phyloP scores from a whole-genome alignment of 2,329 filamentous ascomycete species.

The Xylariaceae sp. region DNA sequence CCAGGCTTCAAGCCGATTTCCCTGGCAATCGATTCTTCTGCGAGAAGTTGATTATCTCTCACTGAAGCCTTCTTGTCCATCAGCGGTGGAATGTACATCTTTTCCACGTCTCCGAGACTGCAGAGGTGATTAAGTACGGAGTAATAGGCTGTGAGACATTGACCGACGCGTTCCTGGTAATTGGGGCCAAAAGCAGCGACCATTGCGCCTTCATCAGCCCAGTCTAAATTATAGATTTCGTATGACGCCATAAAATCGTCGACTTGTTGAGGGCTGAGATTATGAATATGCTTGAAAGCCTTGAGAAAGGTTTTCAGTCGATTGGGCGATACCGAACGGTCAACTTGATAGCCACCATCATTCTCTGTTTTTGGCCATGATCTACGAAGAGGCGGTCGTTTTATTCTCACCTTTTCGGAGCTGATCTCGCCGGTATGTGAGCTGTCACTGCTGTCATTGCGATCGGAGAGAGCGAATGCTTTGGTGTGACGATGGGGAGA shows the following conservation, averaged over 20 bases:
- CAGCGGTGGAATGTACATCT: slow-evolving; percentile 62
- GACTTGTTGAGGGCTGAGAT: slow-evolving; percentile 56
- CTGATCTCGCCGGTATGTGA: slow-evolving; percentile 44
- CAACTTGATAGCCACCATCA: slow-evolving; percentile 37
- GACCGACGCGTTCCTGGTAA: slow-evolving; percentile 57
- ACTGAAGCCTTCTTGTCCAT: slow-evolving; percentile 57
- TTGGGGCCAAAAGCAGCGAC: slow-evolving; percentile 52
- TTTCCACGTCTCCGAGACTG: slow-evolving; percentile 61
- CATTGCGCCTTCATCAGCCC: slow-evolving; percentile 57
- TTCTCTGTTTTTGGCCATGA: slow-evolving; percentile 11
- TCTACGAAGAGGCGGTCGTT: slow-evolving; percentile 16
- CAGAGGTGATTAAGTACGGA: slow-evolving; percentile 61
- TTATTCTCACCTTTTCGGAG: slow-evolving; percentile 40
- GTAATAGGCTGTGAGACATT: slow-evolving; percentile 58
- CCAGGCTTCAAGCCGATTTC: slow-evolving; percentile 53
- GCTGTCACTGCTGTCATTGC: slow-evolving; percentile 41
- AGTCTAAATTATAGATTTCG: slow-evolving; percentile 62
- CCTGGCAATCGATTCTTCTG: slow-evolving; percentile 56
- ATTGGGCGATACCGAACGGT: slow-evolving; percentile 53
- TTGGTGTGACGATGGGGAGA: not conserved
- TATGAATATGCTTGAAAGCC: slow-evolving; percentile 56
- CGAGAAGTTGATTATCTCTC: slow-evolving; percentile 58
- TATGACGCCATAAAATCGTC: slow-evolving; percentile 63
- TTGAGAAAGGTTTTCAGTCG: slow-evolving; percentile 56
- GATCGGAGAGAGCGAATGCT: slow-evolving; percentile 28